Conservation (phyloP, 208 protist genomes). For the Leishmania arabica region DNA sequence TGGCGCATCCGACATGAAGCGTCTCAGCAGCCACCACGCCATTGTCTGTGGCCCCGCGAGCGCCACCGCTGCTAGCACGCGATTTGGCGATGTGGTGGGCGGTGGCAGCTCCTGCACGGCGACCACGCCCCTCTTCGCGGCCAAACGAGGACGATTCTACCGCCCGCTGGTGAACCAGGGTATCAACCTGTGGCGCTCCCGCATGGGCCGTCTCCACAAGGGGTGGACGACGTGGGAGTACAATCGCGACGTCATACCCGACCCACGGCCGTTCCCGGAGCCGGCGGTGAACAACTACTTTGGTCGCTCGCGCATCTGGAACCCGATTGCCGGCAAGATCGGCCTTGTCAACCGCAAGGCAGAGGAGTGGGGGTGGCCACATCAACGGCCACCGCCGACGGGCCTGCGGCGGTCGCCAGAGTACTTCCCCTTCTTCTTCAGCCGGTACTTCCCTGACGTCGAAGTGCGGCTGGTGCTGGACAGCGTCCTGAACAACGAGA, state of each 20-base stretch:
- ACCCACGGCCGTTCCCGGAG: constrained; percentile 87
- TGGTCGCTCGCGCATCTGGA: constrained; percentile 80
- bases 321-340: constrained; percentile 85
- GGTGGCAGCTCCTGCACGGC: not conserved
- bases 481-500: constrained; percentile 90
- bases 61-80: not conserved
- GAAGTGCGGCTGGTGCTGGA: constrained; percentile 83
- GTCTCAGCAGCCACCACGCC: constrained; percentile 11
- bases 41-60: constrained; percentile 7
- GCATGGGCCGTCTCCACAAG: constrained; percentile 82
- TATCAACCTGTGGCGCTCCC: constrained; percentile 80
- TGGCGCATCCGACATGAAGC: constrained; percentile 11
- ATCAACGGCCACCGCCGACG: constrained; percentile 72
- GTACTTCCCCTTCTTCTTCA: constrained; percentile 84
- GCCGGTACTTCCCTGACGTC: constrained; percentile 80
- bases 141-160: constrained; percentile 73
- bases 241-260: constrained; percentile 52
- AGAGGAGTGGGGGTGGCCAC: constrained; percentile 82
- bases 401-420: constrained; percentile 77
- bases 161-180: constrained; percentile 79
- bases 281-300: constrained; percentile 89
- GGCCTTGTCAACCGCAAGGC: constrained; percentile 78
- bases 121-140: constrained; percentile 10
- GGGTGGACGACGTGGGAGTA: constrained; percentile 83
- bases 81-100: not conserved